A percentile compares a stretch with the other conserved stretches of the same genome.
These are phyloP conservation scores for Akanthomyces dipterigenus DNA, from an alignment of 2,329 filamentous ascomycete species.

Conservation along the genomic window DNA sequence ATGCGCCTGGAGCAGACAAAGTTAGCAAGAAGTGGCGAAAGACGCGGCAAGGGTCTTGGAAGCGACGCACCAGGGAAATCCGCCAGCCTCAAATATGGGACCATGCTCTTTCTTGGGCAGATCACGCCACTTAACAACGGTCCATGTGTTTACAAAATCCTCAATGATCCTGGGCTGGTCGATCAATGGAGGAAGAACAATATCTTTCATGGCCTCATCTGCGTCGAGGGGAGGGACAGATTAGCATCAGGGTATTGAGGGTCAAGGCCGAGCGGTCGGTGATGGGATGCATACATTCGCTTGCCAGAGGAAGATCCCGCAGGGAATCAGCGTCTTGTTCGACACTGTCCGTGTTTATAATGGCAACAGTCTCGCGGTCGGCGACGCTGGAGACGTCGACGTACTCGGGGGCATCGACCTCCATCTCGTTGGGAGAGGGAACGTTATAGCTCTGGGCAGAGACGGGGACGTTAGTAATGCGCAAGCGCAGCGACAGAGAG, in stretches of 20 bases:
- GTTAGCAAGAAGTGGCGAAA: constrained; percentile 12
- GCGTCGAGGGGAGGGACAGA: neutral
- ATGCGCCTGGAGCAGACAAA: constrained; percentile 60
- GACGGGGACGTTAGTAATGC: constrained; percentile 17
- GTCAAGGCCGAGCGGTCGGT: neutral
- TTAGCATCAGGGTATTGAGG: constrained; percentile 16
- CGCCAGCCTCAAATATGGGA: constrained; percentile 78
- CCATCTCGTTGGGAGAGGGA: constrained; percentile 50
- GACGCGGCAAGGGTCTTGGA: neutral
- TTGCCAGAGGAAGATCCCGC: constrained; percentile 43
- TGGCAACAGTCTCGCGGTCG: constrained; percentile 46
- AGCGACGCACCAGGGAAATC: constrained; percentile 69
- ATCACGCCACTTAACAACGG: constrained; percentile 74
- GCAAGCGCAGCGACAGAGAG: neutral
- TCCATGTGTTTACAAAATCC: constrained; percentile 76
- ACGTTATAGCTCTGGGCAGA: constrained; percentile 43
- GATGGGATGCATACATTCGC: constrained; percentile 40
- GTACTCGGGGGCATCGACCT: constrained; percentile 49
- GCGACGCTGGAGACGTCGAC: constrained; percentile 41
- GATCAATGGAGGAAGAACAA: constrained; percentile 63
- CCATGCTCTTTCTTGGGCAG: constrained; percentile 78
- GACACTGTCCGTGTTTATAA: constrained; percentile 47
- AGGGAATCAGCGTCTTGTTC: constrained; percentile 42
- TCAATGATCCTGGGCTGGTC: constrained; percentile 75
- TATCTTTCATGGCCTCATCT: constrained; percentile 82